phyloP scores from a whole-genome alignment of 1,284 basidiomycete genomes.

The Dichomitus squalens region DNA sequence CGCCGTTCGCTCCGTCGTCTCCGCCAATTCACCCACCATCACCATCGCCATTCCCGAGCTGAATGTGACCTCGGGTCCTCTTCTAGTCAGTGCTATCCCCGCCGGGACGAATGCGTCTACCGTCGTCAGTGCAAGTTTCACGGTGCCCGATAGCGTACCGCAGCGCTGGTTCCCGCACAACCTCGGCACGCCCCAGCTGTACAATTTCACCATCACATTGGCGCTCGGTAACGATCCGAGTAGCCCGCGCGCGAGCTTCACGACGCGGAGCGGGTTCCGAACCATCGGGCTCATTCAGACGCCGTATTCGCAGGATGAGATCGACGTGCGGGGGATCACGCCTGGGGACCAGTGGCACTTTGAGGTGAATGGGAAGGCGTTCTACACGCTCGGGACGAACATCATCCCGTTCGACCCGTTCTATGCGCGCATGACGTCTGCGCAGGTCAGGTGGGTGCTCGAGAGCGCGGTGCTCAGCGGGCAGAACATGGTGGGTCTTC shows the following conservation, averaged over 20 bases:
- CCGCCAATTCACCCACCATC: conserved; percentile 39
- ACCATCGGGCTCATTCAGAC: conserved; percentile 55
- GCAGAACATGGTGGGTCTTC: conserved; percentile 57
- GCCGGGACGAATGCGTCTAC: conserved; percentile 36
- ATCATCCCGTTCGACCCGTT: conserved; percentile 65
- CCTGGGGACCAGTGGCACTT: conserved; percentile 65
- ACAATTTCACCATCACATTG: conserved; percentile 48
- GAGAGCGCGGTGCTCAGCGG: conserved; percentile 57
- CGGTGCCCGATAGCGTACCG: conserved; percentile 46
- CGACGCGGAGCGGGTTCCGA: conserved; percentile 57
- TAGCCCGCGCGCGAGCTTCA: conserved; percentile 30
- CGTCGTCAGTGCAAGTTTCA: conserved; percentile 48
- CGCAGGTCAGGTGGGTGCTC: conserved; percentile 55
- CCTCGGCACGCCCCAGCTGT: conserved; percentile 55
- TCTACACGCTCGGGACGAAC: conserved; percentile 58
- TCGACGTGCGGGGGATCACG: conserved; percentile 49
- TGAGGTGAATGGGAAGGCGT: conserved; percentile 55
- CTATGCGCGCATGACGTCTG: conserved; percentile 52
- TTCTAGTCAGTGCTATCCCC: conserved; percentile 33
- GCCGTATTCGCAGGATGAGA: conserved; percentile 47
- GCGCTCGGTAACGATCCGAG: conserved; percentile 22
- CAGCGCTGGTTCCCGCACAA: conserved; percentile 58
- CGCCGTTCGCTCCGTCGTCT: conserved; percentile 46
- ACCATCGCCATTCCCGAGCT: conserved; percentile 52
- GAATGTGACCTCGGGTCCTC: conserved; percentile 36